Evolutionary conservation across 2,329 filamentous ascomycete species (phyloP).

Genomic region (Neoarthrinium moseri): DNA sequence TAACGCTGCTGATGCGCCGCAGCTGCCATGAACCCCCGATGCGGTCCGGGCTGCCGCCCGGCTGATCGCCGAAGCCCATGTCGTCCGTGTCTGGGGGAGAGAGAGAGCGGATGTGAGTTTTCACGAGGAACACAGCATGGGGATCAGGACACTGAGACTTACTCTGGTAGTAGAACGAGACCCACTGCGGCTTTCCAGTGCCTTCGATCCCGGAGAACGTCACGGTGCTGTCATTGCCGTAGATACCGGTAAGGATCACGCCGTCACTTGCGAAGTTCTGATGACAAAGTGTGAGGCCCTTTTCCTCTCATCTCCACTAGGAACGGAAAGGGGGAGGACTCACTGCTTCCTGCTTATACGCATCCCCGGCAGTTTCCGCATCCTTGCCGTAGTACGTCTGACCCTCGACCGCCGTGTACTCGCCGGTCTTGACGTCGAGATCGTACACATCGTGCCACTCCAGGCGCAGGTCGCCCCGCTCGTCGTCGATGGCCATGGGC

Average conservation of each 20-base stretch:
- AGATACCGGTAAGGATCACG: conserved; percentile 49
- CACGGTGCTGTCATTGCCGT: conserved; percentile 53
- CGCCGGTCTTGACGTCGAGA: conserved; percentile 49
- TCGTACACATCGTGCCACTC: conserved; percentile 58
- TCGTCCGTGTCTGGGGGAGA: conserved; percentile 47
- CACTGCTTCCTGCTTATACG: conserved; percentile 53
- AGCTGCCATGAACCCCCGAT: conserved; percentile 61
- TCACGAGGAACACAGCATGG: not conserved
- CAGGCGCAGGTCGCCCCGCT: conserved; percentile 46
- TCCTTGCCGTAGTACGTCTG: conserved; percentile 45
- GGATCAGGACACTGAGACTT: conserved; percentile 12
- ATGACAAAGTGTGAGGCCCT: no score
- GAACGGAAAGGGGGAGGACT: conserved; percentile 9
- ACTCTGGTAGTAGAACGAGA: conserved; percentile 57
- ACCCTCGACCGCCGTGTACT: conserved; percentile 44
- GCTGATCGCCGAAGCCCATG: conserved; percentile 57
- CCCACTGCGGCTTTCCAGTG: conserved; percentile 51
- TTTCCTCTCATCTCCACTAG: no score
- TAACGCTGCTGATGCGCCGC: conserved; percentile 57
- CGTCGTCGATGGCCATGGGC: conserved; percentile 50
- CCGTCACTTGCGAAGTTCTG: conserved; percentile 45
- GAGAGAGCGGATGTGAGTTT: conserved; percentile 8
- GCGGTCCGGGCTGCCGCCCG: conserved; percentile 56
- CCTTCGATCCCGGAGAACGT: conserved; percentile 49
- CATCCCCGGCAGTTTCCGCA: conserved; percentile 42